Conservation (phyloP, 202 grass and related monocot genomes). For the Hordeum pubiflorum region DNA sequence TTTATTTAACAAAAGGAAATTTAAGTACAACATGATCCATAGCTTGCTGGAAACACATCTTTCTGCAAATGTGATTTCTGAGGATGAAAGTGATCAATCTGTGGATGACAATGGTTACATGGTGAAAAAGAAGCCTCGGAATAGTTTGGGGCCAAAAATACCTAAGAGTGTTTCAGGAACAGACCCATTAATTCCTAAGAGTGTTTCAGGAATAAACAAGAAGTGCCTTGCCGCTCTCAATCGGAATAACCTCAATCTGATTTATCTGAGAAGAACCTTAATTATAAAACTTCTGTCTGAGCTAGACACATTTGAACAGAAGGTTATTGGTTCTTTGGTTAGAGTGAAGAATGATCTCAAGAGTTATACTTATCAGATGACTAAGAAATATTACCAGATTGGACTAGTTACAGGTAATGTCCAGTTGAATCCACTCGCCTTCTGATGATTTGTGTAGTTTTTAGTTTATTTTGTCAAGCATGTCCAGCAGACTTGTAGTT, state of each 20-base stretch:
- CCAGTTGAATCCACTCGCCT: conserved; percentile 5
- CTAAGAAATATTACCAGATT: conserved; percentile 49
- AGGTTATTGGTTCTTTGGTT: conserved; percentile 73
- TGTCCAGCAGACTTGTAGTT: conserved; percentile 9
- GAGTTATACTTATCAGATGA: conserved; percentile 6
- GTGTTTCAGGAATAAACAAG: conserved; percentile 35
- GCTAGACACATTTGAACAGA: conserved; percentile 55
- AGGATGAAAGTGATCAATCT: conserved; percentile 38
- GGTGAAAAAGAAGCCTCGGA: conserved; percentile 25
- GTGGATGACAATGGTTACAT: conserved; percentile 30
- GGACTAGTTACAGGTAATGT: conserved; percentile 63
- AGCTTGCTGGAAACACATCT: conserved; percentile 58
- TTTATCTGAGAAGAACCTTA: conserved; percentile 70
- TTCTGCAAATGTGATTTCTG: conserved; percentile 48
- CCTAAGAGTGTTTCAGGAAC: conserved; percentile 31
- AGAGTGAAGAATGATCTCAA: conserved; percentile 38
- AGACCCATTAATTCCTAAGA: conserved; percentile 35
- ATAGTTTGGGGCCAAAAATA: conserved; percentile 25
- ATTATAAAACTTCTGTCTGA: conserved; percentile 50
- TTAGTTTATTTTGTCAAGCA: not conserved
- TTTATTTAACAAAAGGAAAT: conserved; percentile 58
- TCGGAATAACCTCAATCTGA: conserved; percentile 47
- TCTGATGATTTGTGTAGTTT: conserved; percentile 10
- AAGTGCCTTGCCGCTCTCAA: conserved; percentile 46
- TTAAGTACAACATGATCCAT: conserved; percentile 51